Evolutionary conservation across 1,284 basidiomycete species (phyloP), one percentile per base, ranked within the genome.

Genomic region (Paramarasmius palmivorus): DNA sequence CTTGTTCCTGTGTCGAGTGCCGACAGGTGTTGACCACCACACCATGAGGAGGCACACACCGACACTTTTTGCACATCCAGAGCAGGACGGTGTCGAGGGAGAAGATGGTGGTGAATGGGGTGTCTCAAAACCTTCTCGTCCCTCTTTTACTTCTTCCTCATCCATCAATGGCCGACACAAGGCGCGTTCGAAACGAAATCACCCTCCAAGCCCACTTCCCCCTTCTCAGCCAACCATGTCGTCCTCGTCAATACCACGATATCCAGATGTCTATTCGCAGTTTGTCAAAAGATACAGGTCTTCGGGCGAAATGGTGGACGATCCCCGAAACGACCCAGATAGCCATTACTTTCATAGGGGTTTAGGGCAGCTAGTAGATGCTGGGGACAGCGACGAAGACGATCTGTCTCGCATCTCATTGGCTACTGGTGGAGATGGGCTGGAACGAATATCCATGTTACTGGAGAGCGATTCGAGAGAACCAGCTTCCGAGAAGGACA

Each of bases 371-470:
- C 76, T 90, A 12, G 75, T 81, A 39, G 88, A 91, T 61, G 82
- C 78, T 17, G 87, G 82, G 2, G 89, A 91, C 57, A 90, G 85
- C 60, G 88, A 88, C 49, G 90, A 93, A 58, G 88, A 90, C 59
- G 84, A 86, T 48, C 63, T 75, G 42, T 69, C 68, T 53, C 77
- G 74, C 41, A 63, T 71, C 14, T 68, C 73, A 54, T 66, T 75
- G 52, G 72, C 67, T 45, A 65, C 67, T 34, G 72, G 68, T 19
- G 67, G 70, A 39, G 82, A 84, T 57, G 68, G 67, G 23, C 72
- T 76, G 55, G 84, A 88, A 58, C 75, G 77, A 14, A 68, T 80
- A 53, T 76, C 78, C n/a, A 70, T 81, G 34, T 70, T 79, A 57
- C 73, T 83, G 38, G 86, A 90, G 61, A 71, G 77, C 8, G 84